Conservation (phyloP, 108 stramenopile genomes). For the Skeletonema menzelii region DNA sequence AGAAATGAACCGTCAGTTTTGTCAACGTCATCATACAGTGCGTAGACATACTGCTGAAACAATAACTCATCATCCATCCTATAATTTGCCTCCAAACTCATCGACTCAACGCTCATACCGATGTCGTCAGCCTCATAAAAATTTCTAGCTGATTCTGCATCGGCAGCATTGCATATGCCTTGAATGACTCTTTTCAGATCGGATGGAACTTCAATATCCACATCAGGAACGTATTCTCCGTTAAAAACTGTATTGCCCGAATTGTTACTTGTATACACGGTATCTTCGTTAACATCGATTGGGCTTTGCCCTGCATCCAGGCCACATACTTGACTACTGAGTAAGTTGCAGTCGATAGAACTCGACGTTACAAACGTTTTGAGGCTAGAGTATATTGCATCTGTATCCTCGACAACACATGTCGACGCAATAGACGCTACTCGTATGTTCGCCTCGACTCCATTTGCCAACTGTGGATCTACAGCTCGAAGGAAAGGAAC, state of each 20-base stretch:
- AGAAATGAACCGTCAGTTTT: constrained; percentile 40
- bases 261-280: constrained; percentile 5
- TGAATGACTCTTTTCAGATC: constrained; percentile 10
- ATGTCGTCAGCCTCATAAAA: constrained; percentile 11
- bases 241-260: constrained; percentile 23
- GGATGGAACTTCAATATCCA: constrained; percentile 11
- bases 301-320: not conserved
- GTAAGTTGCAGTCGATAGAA: constrained; percentile 34
- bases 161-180: constrained; percentile 21
- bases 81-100: constrained; percentile 38
- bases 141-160: constrained; percentile 3
- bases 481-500: constrained; percentile 26
- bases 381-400: constrained; percentile 24
- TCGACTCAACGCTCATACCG: constrained; percentile 30
- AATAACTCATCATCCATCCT: constrained; percentile 70
- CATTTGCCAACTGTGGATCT: constrained; percentile 16
- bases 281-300: constrained; percentile 9
- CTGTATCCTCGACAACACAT: constrained; percentile 3
- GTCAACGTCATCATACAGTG: constrained; percentile 57
- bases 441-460: constrained; percentile 19
- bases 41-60: constrained; percentile 67
- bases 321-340: constrained; percentile 31
- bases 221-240: constrained; percentile 28
- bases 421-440: not conserved
- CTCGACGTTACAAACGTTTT: constrained; percentile 14